Evolutionary conservation across 345 rosid species (phyloP).

Genomic region (Cardamine chenopodiifolia): DNA sequence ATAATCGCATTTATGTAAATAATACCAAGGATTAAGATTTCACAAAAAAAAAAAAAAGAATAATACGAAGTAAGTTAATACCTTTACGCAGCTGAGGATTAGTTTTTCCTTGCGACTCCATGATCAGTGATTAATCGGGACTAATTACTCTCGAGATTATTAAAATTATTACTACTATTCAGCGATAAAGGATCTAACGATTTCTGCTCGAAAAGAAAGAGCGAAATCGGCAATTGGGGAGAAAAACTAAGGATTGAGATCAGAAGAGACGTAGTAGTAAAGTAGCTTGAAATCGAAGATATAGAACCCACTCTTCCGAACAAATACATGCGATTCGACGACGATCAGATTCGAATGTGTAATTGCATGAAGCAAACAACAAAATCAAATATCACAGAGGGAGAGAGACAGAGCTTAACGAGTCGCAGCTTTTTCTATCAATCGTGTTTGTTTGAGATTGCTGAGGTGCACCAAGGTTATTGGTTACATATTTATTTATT

Average conservation of each 20-base stretch:
- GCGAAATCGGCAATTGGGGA: constrained; percentile 64
- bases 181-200: constrained; percentile 51
- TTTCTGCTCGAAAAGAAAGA: constrained; percentile 55
- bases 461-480: not conserved
- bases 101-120: constrained; percentile 69
- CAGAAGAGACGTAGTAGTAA: constrained; percentile 53
- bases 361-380: not conserved
- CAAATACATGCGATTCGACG: constrained; percentile 73
- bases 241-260: constrained; percentile 72
- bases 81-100: constrained; percentile 75
- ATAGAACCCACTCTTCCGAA: constrained; percentile 61
- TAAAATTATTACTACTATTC: not conserved
- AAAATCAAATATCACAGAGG: constrained; percentile 9
- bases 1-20: too few species aligned
- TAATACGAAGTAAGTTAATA: too few species aligned
- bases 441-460: constrained; percentile 17
- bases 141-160: constrained; percentile 4
- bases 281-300: constrained; percentile 60
- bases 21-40: not conserved
- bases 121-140: constrained; percentile 36
- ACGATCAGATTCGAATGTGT: constrained; percentile 19
- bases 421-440: constrained; percentile 22
- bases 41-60: not conserved
- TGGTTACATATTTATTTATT: not conserved
- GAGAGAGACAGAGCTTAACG: constrained; percentile 4